phyloP scores from a whole-genome alignment of 805 yeast species.

The Candida easanensis region DNA sequence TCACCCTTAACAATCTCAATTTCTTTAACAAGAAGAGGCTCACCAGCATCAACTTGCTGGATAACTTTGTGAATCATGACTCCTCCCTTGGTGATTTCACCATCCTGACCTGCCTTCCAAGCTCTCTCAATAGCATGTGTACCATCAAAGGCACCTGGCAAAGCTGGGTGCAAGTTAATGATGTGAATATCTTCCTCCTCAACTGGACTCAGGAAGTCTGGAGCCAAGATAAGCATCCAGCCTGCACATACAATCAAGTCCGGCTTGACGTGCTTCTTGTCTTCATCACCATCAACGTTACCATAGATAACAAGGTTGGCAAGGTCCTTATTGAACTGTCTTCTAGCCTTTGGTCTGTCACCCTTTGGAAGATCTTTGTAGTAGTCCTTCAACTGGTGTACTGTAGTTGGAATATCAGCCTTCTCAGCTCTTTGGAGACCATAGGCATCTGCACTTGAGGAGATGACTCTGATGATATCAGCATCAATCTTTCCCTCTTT shows the following conservation, averaged over 20 bases:
- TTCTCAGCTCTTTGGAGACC: constrained; percentile 79
- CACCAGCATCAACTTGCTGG: constrained; percentile 91
- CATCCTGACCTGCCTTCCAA: constrained; percentile 91
- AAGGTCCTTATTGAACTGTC: constrained; percentile 72
- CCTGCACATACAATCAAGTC: constrained; percentile 96
- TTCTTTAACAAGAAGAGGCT: constrained; percentile 82
- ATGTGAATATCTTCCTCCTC: constrained; percentile 64
- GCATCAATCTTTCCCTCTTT: constrained; percentile 38
- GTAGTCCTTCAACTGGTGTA: constrained; percentile 70
- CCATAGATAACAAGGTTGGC: constrained; percentile 64
- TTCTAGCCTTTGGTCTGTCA: constrained; percentile 60
- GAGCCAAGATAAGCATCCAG: constrained; percentile 92
- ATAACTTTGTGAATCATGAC: constrained; percentile 98
- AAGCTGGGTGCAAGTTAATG: constrained; percentile 93
- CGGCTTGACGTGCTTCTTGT: constrained; percentile 49
- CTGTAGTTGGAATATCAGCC: constrained; percentile 65
- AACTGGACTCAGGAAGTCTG: constrained; percentile 67
- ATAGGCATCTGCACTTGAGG: constrained; percentile 83
- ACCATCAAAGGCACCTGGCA: constrained; percentile 96
- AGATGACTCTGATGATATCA: constrained; percentile 71
- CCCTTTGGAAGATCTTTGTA: constrained; percentile 75
- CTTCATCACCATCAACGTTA: constrained; percentile 32
- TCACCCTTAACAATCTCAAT: constrained; percentile 70
- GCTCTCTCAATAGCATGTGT: constrained; percentile 96
- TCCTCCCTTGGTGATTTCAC: constrained; percentile 74